phyloP scores from a whole-genome alignment of 352 stramenopile species.

The Phytopythium sindhum region DNA sequence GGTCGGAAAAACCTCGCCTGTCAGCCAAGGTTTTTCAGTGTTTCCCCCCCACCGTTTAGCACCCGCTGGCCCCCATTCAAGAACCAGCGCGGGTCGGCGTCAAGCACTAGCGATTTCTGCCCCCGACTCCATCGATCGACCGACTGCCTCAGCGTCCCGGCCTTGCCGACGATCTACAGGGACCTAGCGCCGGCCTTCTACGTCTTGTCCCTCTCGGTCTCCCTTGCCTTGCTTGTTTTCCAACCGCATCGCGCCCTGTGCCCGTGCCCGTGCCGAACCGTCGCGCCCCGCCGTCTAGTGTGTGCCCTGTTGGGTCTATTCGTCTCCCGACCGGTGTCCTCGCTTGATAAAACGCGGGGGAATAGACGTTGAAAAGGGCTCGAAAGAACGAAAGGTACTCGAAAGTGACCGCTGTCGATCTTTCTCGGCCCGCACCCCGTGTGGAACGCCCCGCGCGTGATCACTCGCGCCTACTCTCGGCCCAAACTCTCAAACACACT shows the following conservation, averaged over 20 bases:
- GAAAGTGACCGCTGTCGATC: not conserved
- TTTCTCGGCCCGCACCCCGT: too few relatives aligned
- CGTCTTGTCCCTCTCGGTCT: not conserved
- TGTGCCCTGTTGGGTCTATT: not conserved
- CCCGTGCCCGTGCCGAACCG: not conserved
- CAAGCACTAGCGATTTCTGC: not conserved
- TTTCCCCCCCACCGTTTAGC: not conserved
- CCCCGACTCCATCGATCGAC: not conserved
- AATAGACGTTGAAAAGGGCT: not conserved
- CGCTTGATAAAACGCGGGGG: not conserved
- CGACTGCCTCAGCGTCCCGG: not conserved
- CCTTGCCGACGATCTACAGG: not conserved
- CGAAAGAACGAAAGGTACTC: conserved; percentile 1
- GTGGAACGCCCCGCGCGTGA: not conserved
- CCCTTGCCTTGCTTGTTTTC: not conserved
- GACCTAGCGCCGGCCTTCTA: not conserved
- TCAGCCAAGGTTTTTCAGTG: not conserved
- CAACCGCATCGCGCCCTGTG: not conserved
- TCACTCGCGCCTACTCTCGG: not conserved
- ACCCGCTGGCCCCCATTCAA: not conserved
- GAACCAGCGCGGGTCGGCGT: not conserved
- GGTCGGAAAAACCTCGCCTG: not conserved
- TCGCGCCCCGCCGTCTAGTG: not conserved
- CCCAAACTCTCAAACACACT: not conserved
- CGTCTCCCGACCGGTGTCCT: not conserved